These are phyloP conservation scores for Hanseniaspora uvarum DNA, from an alignment of 1,139 yeast genomes.

Conservation along the genomic window DNA sequence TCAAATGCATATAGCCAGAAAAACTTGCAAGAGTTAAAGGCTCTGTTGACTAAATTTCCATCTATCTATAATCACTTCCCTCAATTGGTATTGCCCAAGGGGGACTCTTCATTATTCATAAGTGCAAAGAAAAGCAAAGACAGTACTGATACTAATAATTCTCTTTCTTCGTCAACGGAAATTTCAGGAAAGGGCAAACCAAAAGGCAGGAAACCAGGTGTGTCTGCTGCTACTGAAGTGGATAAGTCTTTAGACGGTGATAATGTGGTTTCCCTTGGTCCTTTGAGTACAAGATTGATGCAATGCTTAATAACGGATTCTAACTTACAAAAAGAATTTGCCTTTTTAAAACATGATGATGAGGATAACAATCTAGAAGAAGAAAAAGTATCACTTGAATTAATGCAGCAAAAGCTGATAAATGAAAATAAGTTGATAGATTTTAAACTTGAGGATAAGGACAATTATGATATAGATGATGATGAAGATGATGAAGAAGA, in stretches of 20 bases:
- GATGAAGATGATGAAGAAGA: constrained; percentile 23
- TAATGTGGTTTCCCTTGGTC: constrained; percentile 71
- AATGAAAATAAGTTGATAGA: constrained; percentile 30
- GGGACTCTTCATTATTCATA: constrained; percentile 15
- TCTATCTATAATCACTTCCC: constrained; percentile 24
- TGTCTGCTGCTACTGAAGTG: constrained; percentile 20
- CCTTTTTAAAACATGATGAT: constrained; percentile 35
- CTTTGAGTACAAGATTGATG: constrained; percentile 72
- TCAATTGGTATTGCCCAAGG: constrained; percentile 45
- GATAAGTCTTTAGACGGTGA: constrained; percentile 65
- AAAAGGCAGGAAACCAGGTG: neutral
- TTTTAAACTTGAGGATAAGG: constrained; percentile 18
- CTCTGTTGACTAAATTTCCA: constrained; percentile 29
- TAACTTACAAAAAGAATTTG: neutral
- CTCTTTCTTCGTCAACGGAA: constrained; percentile 36
- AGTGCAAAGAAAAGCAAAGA: constrained; percentile 36
- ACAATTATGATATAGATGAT: constrained; percentile 19
- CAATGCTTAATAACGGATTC: constrained; percentile 41
- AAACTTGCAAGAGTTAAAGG: constrained; percentile 46
- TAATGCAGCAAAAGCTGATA: constrained; percentile 16
- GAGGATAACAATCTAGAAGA: constrained; percentile 23
- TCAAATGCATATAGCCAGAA: constrained; percentile 17
- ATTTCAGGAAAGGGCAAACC: neutral
- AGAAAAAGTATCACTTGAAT: constrained; percentile 24
- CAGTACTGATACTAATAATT: constrained; percentile 18